Percentiles rank a stretch among this genome's conserved stretches.
These are phyloP conservation scores for Loxodes magnus DNA, from an alignment of 73 alveolate species.

Conservation along the genomic window DNA sequence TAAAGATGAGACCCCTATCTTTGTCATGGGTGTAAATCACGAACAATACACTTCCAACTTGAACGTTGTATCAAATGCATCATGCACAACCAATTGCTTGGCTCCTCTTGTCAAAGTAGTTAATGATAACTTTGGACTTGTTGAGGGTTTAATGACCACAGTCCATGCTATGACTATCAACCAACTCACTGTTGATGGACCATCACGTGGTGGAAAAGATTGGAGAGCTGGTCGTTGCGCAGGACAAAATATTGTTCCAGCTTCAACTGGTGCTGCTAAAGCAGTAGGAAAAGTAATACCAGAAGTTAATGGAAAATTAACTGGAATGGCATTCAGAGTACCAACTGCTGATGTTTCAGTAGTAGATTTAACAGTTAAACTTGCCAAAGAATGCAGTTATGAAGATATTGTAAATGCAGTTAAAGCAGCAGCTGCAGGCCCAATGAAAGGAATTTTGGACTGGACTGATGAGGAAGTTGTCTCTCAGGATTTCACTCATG, in stretches of 20 bases:
- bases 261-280: conserved; percentile 93
- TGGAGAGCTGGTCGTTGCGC: conserved; percentile 94
- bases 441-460: conserved; percentile 75
- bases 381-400: conserved; percentile 59
- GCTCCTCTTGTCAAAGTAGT: conserved; percentile 63
- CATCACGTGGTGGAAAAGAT: conserved; percentile 96
- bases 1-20: conserved; percentile 85
- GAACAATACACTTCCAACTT: conserved; percentile 24
- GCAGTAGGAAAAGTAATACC: conserved; percentile 93
- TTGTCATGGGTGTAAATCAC: conserved; percentile 84
- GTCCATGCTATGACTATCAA: conserved; percentile 93
- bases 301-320: conserved; percentile 70
- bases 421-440: conserved; percentile 72
- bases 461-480: conserved; percentile 84
- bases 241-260: conserved; percentile 76
- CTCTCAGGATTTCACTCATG: conserved; percentile 67
- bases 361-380: conserved; percentile 75
- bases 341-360: conserved; percentile 89
- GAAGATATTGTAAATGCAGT: conserved; percentile 72
- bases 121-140: conserved; percentile 92
- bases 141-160: conserved; percentile 93
- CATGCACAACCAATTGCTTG: conserved; percentile 96
- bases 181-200: conserved; percentile 94
- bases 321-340: conserved; percentile 96
- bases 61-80: conserved; percentile 89